A percentile compares a stretch with the other conserved stretches of the same genome.
These are phyloP conservation scores for Litchi chinensis DNA, from an alignment of 345 rosid genomes.

Conservation along the genomic window DNA sequence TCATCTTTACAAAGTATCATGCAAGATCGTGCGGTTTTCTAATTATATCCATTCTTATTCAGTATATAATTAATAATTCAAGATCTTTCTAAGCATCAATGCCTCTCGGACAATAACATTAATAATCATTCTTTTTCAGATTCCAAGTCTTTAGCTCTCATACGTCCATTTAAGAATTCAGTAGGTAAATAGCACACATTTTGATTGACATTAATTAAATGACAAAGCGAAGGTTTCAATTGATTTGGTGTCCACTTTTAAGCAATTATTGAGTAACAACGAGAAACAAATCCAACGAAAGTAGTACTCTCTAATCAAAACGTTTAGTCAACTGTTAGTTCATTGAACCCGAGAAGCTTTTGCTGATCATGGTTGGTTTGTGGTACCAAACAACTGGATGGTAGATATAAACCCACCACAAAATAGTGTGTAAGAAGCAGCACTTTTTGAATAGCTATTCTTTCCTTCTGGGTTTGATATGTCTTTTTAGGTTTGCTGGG, in stretches of 20 bases:
- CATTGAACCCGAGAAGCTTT: background rate
- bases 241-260: conserved; percentile 15
- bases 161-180: no score
- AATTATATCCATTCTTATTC: background rate
- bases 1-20: background rate
- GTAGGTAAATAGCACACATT: background rate
- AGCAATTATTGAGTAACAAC: conserved; percentile 9
- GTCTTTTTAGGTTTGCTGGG: background rate
- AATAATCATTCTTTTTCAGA: background rate
- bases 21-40: background rate
- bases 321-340: conserved; percentile 6
- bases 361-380: background rate
- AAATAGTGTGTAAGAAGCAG: background rate
- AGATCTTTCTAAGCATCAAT: background rate
- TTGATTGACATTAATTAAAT: conserved; percentile 5
- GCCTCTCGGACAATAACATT: background rate
- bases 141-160: no score
- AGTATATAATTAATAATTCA: background rate
- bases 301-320: background rate
- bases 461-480: conserved; percentile 18
- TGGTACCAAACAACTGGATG: background rate
- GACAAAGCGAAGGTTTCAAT: background rate
- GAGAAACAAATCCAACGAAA: conserved; percentile 1
- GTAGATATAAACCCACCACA: background rate
- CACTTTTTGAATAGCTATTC: conserved; percentile 17